Conservation (phyloP, 192 early-diverging fungal species). For the Chytriomyces hyalinus region DNA sequence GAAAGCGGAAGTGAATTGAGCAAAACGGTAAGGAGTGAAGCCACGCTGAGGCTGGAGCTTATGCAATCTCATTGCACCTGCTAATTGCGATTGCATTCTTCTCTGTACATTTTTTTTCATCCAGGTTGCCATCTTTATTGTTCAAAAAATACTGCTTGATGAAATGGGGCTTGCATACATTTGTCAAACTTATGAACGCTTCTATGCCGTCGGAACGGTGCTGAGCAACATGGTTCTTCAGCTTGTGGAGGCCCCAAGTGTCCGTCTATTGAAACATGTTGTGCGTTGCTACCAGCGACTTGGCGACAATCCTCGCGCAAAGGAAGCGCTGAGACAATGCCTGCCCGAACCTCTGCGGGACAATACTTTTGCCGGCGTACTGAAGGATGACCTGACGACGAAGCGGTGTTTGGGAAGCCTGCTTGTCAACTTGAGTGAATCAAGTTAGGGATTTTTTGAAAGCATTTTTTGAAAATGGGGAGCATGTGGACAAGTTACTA, state of each 20-base stretch:
- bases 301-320: conserved; percentile 89
- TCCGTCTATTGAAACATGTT: conserved; percentile 91
- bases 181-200: conserved; percentile 88
- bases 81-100: background rate
- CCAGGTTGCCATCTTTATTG: conserved; percentile 94
- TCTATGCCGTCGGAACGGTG: conserved; percentile 94
- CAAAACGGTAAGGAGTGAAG: conserved; percentile 71
- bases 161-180: conserved; percentile 90
- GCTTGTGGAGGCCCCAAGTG: conserved; percentile 82
- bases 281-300: conserved; percentile 90
- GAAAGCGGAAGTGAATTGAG: conserved; percentile 95
- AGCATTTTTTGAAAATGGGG: no score
- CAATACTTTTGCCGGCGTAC: conserved; percentile 78
- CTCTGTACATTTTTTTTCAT: background rate
- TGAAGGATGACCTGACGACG: conserved; percentile 90
- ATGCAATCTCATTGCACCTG: background rate
- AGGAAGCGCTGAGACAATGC: conserved; percentile 89
- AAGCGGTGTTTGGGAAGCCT: conserved; percentile 74
- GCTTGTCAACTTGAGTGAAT: conserved; percentile 27
- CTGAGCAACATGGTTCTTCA: conserved; percentile 93
- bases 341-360: conserved; percentile 88
- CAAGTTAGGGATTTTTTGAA: background rate
- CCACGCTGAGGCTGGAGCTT: background rate
- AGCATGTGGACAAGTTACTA: no score
- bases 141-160: conserved; percentile 95